Evolutionary conservation across 768 basidiomycete species (phyloP), one percentile per base, ranked within the genome.

Genomic region (Lactifluus hygrophoroides): DNA sequence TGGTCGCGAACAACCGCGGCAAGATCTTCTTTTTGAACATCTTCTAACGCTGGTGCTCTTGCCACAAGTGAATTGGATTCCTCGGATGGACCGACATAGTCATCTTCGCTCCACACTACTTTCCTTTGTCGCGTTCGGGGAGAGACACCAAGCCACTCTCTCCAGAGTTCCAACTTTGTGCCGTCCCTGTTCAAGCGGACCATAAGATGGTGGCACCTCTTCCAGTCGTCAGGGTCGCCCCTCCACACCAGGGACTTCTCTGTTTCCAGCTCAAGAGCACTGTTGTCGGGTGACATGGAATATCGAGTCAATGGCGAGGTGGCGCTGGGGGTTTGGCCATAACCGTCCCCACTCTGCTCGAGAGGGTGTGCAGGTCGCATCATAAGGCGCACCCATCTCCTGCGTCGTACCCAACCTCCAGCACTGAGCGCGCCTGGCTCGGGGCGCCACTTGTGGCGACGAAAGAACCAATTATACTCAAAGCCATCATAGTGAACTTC

Each of bases 341-440:
- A 44, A 0, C 25, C 54, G 3, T 28, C 28, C 13, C 38, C 38
- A 21, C n/a, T 21, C 43, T 25, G 55, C 17, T 62, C 56, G 37
- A 34, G 11, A n/a, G 46, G 42, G 25, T 30, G 27, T 28, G 76
- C 80, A 3, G 87, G 85, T 14, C 85, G 78, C 75, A 89, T 80
- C 90, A 92, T 92, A 27, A 92, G 75, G 49, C 90, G 78, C 34
- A 93, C 73, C 90, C 90, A 93, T n/a, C 86, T 75, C 47, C 90
- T 76, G 46, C 90, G 75, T 32, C 90, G 77, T 35, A 93, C 90
- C 79, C 80, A 89, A 3, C 84, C 85, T 34, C 86, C 86, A 7
- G 80, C 71, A 66, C 81, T 81, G 43, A 85, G 66, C 25, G 72
- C 65, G 9, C 88, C 86, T 1, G 83, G 75, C 51, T 78, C 72